Percentiles rank a stretch among this genome's conserved stretches.
Conservation (phyloP, 2,329 filamentous ascomycete genomes). For the Apiospora phragmitis region DNA sequence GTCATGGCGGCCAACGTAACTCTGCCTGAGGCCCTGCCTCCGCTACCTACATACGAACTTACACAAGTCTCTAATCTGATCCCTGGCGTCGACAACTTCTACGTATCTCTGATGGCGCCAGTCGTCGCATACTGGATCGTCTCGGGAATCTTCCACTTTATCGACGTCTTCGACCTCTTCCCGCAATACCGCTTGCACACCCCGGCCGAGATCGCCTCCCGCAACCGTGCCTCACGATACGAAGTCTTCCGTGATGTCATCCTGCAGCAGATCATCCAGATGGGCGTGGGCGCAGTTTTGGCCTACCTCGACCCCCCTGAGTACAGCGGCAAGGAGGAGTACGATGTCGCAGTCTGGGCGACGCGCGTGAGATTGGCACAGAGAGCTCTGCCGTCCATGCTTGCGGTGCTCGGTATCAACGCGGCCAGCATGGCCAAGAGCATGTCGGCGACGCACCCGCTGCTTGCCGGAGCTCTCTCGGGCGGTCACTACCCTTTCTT, state of each 20-base stretch:
- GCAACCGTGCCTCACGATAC: slow-evolving; percentile 82
- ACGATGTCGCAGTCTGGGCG: slow-evolving; percentile 90
- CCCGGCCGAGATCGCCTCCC: slow-evolving; percentile 82
- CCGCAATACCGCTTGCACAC: slow-evolving; percentile 93
- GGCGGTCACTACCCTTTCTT: slow-evolving; percentile 81
- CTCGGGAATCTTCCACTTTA: slow-evolving; percentile 82
- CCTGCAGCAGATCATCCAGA: slow-evolving; percentile 89
- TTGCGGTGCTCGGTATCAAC: slow-evolving; percentile 75
- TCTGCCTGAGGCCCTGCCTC: slow-evolving; percentile 68
- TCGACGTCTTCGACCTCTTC: slow-evolving; percentile 84
- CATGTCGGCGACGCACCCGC: slow-evolving; percentile 68
- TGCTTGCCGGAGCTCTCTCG: slow-evolving; percentile 72
- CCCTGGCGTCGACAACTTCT: slow-evolving; percentile 77
- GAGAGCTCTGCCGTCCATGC: slow-evolving; percentile 69
- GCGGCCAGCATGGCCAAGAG: slow-evolving; percentile 73
- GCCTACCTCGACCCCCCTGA: slow-evolving; percentile 73
- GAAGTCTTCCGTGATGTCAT: slow-evolving; percentile 90
- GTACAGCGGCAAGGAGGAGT: slow-evolving; percentile 74
- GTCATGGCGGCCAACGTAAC: slow-evolving; percentile 51
- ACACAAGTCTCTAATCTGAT: slow-evolving; percentile 70
- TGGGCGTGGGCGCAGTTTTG: slow-evolving; percentile 66
- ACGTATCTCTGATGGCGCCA: slow-evolving; percentile 73
- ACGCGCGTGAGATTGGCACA: slow-evolving; percentile 78
- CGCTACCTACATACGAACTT: slow-evolving; percentile 80
- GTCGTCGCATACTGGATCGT: slow-evolving; percentile 86